Evolutionary conservation across 2,329 filamentous ascomycete genomes (phyloP), one percentile per base, ranked within the genome.

Genomic region (Penicillium fuscoglaucum): DNA sequence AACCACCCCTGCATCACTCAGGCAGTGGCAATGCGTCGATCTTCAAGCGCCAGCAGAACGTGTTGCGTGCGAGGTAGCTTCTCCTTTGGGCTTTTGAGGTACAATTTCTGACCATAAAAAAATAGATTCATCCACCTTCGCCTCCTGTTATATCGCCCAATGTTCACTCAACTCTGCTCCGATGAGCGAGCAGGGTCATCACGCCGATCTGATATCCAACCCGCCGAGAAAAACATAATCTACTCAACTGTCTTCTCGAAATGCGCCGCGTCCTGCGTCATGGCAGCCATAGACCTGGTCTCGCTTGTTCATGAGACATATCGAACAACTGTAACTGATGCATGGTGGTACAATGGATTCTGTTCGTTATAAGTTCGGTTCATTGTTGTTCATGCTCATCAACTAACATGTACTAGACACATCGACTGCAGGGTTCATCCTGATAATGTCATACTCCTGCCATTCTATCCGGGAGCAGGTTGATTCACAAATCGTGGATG

Each of bases 321-420:
- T 39, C 51, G 55, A 40, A 69, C 68, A 1, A 59, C 68, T 1
- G 40, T 62, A 1, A 68, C 69, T 3, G 72, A 71, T 24, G 64
- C 69, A 4, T 76, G 73, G 74, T 77, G 74, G 75, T 76, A 76
- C 58, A 76, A 76, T 55, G 72, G 70, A 10, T 74, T 76, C 17
- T 77, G 74, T 76, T 66, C 39, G 72, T 66, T 9, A 1, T 21
- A 3, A 4, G 9, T 31, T 12, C 12, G 0, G 17, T 46, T 15
- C 3, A 41, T 9, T 21, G n/a, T 21, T 3, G n/a, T 28, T 28
- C 17, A 51, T 21, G 24, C 10, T 50, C 24, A 51, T n/a, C 26
- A n/a, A 15, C 29, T 39, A 19, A 60, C 40, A 12, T 15, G 8
- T 33, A 4, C 10, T 39, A 71, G 69, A 72, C 58, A 68, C 68